Conservation (phyloP, 2,329 filamentous ascomycete genomes). For the Capronia epimyces region DNA sequence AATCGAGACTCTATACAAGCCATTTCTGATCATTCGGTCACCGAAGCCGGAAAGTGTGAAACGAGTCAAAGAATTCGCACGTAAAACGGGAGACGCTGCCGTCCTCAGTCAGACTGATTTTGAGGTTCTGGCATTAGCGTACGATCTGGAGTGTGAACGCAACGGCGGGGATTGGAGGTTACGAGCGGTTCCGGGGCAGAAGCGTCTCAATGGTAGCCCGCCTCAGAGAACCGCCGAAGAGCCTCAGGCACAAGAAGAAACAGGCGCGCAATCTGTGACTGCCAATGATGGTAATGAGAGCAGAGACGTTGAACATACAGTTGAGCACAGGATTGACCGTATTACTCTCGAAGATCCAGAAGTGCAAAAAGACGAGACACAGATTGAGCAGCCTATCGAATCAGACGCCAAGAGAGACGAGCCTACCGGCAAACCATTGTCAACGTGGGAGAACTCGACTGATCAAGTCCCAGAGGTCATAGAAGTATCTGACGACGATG, state of each 20-base stretch:
- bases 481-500: slow-evolving; percentile 44
- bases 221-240: slow-evolving; percentile 37
- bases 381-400: slow-evolving; percentile 5
- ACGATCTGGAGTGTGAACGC: slow-evolving; percentile 87
- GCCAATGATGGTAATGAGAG: too few species aligned
- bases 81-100: slow-evolving; percentile 79
- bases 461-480: background rate
- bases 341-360: too few species aligned
- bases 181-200: slow-evolving; percentile 72
- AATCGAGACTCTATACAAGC: slow-evolving; percentile 76
- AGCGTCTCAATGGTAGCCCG: slow-evolving; percentile 65
- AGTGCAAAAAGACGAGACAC: background rate
- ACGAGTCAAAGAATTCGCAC: slow-evolving; percentile 76
- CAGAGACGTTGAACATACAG: too few species aligned
- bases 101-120: slow-evolving; percentile 87
- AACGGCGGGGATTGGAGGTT: slow-evolving; percentile 87
- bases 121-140: slow-evolving; percentile 80
- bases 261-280: background rate
- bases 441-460: slow-evolving; percentile 26
- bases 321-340: too few species aligned
- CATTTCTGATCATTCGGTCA: slow-evolving; percentile 72
- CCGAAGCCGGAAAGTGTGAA: slow-evolving; percentile 73
- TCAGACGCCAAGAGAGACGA: slow-evolving; percentile 2
- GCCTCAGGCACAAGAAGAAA: slow-evolving; percentile 3
- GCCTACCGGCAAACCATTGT: background rate